Evolutionary conservation across 1,284 basidiomycete genomes (phyloP).

Genomic region (Ceratobasidium papillatum): DNA sequence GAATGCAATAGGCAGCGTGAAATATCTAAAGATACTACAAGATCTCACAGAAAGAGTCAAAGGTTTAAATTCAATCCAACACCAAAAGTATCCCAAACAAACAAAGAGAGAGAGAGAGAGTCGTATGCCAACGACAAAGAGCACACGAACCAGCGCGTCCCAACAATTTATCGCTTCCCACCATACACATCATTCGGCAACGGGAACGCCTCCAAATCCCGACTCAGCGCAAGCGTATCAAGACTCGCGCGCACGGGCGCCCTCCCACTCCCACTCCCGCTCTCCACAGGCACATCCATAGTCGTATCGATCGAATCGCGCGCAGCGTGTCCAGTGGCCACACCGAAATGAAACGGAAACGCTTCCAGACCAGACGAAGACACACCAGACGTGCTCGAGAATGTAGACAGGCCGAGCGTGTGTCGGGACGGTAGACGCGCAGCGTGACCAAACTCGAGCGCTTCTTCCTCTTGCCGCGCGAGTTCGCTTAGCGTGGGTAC

Average conservation of each 20-base stretch:
- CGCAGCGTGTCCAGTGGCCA: conserved; percentile 35
- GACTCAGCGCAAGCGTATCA: conserved; percentile 81
- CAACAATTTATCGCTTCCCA: not conserved
- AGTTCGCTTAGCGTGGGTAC: conserved; percentile 28
- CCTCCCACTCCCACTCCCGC: conserved; percentile 47
- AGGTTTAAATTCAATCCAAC: conserved; percentile 4
- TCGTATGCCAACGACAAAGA: conserved; percentile 3
- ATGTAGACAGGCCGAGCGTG: conserved; percentile 71
- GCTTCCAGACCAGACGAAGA: conserved; percentile 68
- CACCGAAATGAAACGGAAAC: conserved; percentile 84
- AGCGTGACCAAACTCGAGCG: conserved; percentile 52
- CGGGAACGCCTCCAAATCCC: conserved; percentile 79
- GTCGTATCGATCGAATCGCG: conserved; percentile 41
- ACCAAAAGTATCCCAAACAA: not conserved
- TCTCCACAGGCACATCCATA: conserved; percentile 27
- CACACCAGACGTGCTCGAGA: conserved; percentile 69
- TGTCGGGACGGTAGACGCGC: conserved; percentile 58
- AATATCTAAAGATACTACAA: conserved; percentile 31
- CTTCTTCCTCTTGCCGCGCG: conserved; percentile 52
- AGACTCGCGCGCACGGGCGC: conserved; percentile 73
- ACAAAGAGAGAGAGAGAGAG: not conserved
- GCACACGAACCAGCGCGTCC: conserved; percentile 36
- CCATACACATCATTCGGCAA: conserved; percentile 51
- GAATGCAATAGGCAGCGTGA: not conserved
- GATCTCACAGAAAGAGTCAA: not conserved